Evolutionary conservation across 768 basidiomycete genomes (phyloP).

Genomic region (Serendipita sp.): DNA sequence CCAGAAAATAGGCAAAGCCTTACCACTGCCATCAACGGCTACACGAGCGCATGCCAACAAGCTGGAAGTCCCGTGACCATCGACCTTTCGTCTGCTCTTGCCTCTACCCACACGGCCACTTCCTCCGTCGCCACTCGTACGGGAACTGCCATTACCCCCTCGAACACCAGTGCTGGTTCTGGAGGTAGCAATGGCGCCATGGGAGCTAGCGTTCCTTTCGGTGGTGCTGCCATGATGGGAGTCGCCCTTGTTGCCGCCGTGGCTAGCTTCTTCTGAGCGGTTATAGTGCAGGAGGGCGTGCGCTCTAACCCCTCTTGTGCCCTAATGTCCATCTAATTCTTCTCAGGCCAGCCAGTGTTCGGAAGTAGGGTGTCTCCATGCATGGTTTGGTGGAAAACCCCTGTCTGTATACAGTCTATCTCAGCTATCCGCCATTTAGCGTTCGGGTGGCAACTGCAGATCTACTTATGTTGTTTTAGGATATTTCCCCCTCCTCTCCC

Average conservation of each 20-base stretch:
- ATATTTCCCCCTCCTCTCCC: no score
- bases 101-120: neutral
- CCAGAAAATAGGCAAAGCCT: neutral
- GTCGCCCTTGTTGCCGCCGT: neutral
- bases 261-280: neutral
- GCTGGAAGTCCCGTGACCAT: conserved; percentile 2
- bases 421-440: no score
- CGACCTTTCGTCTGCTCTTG: neutral
- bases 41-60: neutral
- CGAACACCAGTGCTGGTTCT: neutral
- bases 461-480: no score
- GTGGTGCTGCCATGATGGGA: neutral
- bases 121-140: neutral
- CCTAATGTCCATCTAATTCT: no score
- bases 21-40: neutral
- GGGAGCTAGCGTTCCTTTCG: neutral
- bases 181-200: neutral
- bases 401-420: no score
- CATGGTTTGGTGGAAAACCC: no score
- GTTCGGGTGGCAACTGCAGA: no score
- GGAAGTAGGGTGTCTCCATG: no score
- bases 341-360: no score
- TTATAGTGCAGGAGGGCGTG: no score
- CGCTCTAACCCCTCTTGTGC: no score
- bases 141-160: neutral